Percentiles rank a stretch among this genome's conserved stretches.
phyloP scores from a whole-genome alignment of 2,329 filamentous ascomycete species.

The Sclerotinia sclerotiorum region DNA sequence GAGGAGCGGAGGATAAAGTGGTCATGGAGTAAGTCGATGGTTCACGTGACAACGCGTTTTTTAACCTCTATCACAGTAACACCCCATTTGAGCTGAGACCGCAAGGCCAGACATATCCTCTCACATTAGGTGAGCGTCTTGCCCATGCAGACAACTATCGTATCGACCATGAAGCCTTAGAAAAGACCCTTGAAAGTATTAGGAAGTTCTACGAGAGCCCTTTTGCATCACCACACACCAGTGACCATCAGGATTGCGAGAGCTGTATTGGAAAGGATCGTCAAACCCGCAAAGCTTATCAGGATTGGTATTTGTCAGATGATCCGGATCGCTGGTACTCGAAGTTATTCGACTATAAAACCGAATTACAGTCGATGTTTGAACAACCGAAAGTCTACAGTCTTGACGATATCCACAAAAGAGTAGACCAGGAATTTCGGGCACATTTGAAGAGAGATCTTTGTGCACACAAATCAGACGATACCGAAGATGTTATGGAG shows the following conservation, averaged over 20 bases:
- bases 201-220: slow-evolving; percentile 26
- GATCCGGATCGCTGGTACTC: slow-evolving; percentile 33
- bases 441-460: slow-evolving; percentile 34
- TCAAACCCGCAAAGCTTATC: slow-evolving; percentile 34
- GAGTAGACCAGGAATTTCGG: slow-evolving; percentile 31
- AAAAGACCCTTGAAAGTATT: slow-evolving; percentile 25
- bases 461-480: slow-evolving; percentile 25
- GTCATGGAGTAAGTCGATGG: slow-evolving; percentile 20
- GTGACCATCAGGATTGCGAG: slow-evolving; percentile 31
- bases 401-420: slow-evolving; percentile 32
- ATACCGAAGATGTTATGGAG: slow-evolving; percentile 21
- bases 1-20: background rate
- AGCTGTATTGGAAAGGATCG: slow-evolving; percentile 32
- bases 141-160: slow-evolving; percentile 32
- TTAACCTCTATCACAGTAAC: slow-evolving; percentile 8
- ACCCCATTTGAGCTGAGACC: slow-evolving; percentile 20
- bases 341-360: slow-evolving; percentile 27
- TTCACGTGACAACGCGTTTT: slow-evolving; percentile 17
- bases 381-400: slow-evolving; percentile 27
- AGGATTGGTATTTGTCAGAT: slow-evolving; percentile 35
- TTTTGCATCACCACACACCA: slow-evolving; percentile 31
- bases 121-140: slow-evolving; percentile 33
- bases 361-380: slow-evolving; percentile 32
- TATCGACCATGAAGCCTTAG: slow-evolving; percentile 30
- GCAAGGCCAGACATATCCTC: slow-evolving; percentile 28